Evolutionary conservation across 2,329 filamentous ascomycete species (phyloP), one percentile per base, ranked within the genome.

Genomic region (Colletotrichum limetticola): DNA sequence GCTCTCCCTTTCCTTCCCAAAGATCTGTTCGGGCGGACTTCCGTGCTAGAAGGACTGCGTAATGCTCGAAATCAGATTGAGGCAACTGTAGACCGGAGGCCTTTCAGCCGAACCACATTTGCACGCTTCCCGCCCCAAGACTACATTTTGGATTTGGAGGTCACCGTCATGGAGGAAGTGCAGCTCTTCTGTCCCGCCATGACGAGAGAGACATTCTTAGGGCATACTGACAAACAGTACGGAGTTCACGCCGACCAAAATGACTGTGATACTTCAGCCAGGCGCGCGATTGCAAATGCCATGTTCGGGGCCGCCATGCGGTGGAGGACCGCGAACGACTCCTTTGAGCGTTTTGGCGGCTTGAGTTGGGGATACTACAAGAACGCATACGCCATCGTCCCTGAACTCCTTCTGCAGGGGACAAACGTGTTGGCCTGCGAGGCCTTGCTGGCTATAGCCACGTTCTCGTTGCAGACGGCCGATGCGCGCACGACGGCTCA

Each of bases 311-410:
- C 63, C 5, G 66, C 65, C 1, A n/a, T 72, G 4, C 71, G 37
- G 12, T 72, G 60, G 53, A 66, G 66, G 35, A 64, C 26, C 11
- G 52, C 66, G 16, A 75, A 75, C 28, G 60, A 73, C 11, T 69
- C 71, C 2, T 55, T 71, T 22, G 32, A 59, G 22, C 16, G 49
- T n/a, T 30, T 74, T 46, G 30, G 52, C 30, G 46, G 30, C 4
- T 35, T 58, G 19, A 58, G 56, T 24, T 74, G 71, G 73, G 53
- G 56, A 12, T 75, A 49, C 35, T 71, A 56, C 71, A 75, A 74
- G 62, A 75, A 75, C 55, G 61, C 71, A 2, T 74, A 66, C n/a
- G 37, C 42, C 28, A 59, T 62, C 0, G 63, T 75, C 9, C 30
- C 71, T 3, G 66, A 74, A 26, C 71, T 75, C 32, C 11, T 74